These are phyloP conservation scores for Thielaviopsis populi DNA, from an alignment of 2,329 filamentous ascomycete genomes.

Conservation along the genomic window DNA sequence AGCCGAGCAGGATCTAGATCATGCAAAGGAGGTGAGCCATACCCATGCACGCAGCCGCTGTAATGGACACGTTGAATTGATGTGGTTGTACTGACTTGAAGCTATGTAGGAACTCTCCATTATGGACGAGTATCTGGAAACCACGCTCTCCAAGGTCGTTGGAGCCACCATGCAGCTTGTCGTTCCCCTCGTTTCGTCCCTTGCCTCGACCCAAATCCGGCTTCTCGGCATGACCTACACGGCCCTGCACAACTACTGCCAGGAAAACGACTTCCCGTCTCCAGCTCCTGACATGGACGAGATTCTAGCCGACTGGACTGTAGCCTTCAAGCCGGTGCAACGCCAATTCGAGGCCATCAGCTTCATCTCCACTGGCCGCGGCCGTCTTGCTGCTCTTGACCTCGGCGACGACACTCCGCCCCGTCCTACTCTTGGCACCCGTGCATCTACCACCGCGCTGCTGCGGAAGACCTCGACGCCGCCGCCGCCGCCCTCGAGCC, in stretches of 20 bases:
- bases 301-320: constrained; percentile 51
- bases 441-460: constrained; percentile 5
- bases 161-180: constrained; percentile 57
- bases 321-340: constrained; percentile 46
- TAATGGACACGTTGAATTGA: neutral
- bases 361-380: constrained; percentile 52
- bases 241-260: constrained; percentile 56
- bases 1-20: constrained; percentile 53
- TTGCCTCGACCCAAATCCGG: constrained; percentile 63
- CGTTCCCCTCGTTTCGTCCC: constrained; percentile 51
- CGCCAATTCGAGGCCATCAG: constrained; percentile 50
- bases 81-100: neutral
- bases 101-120: constrained; percentile 49
- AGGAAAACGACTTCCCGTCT: constrained; percentile 52
- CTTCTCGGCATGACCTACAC: constrained; percentile 69
- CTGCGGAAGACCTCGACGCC: neutral
- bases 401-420: constrained; percentile 7
- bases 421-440: constrained; percentile 5
- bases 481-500: neutral
- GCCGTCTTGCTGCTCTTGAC: constrained; percentile 29
- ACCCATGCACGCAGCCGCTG: neutral
- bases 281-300: constrained; percentile 58
- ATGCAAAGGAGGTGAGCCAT: constrained; percentile 43
- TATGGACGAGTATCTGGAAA: constrained; percentile 58
- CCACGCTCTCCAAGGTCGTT: constrained; percentile 56